Evolutionary conservation across 2,329 filamentous ascomycete species (phyloP), one percentile per base, ranked within the genome.

Genomic region (Botrytis tulipae): DNA sequence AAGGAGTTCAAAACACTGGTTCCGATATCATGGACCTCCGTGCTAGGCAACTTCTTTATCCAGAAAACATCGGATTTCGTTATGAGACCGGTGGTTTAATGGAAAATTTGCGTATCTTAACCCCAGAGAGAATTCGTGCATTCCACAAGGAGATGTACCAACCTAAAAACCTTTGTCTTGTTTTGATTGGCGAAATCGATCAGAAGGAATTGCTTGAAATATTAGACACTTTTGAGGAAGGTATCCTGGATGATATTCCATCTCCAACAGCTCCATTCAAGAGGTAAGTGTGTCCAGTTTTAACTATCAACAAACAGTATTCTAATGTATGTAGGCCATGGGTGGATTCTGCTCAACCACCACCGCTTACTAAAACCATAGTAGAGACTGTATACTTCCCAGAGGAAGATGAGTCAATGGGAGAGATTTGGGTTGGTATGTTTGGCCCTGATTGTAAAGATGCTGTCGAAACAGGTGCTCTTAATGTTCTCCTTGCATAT

Each of bases 81-180:
- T 98, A 98, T 78, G 96, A 99, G 83, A 99, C 96, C n/a, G 96
- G 96, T 20, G 96, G 96, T 22, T 94, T 98, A 91, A 97, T 97
- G 85, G 93, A 97, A 78, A 92, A 94, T 48, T 86, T 99, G 68
- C 91, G 96, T 60, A 90, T 94, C 4, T 85, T 99, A 65, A 96
- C 94, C 0, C 90, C 94, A 2, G 92, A 98, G 70, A 91, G 94
- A 57, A 99, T 99, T 77, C 91, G 96, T n/a, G 90, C 91, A 74
- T 99, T 98, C 79, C 96, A 99, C 82, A 91, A 91, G 75, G 93
- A 95, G 76, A 98, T 99, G 95, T 99, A 99, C 80, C 95, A 98
- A 81, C 96, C 96, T 4, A 95, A 95, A 81, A 99, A 99, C 80
- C 85, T 99, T 74, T 97, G 95, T 76, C 84, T 99, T 42, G 89